Conservation (phyloP, 2,329 filamentous ascomycete genomes). For the Diaporthe caulivora region DNA sequence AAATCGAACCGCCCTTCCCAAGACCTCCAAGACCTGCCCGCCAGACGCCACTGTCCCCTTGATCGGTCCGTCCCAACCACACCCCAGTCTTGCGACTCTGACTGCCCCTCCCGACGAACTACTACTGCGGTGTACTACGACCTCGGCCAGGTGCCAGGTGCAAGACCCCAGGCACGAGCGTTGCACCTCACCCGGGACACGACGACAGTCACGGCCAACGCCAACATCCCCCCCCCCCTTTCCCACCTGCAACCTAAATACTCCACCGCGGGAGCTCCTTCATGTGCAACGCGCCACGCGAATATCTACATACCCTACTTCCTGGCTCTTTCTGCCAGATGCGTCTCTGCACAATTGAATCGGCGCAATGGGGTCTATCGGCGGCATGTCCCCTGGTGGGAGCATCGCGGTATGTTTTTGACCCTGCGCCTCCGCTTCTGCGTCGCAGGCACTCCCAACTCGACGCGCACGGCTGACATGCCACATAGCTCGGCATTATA, state of each 20-base stretch:
- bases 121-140: slow-evolving; percentile 18
- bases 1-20: background rate
- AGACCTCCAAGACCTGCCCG: slow-evolving; percentile 6
- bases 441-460: slow-evolving; percentile 3
- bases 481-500: slow-evolving; percentile 83
- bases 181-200: slow-evolving; percentile 20
- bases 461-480: slow-evolving; percentile 41
- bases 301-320: slow-evolving; percentile 32
- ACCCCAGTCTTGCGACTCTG: background rate
- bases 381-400: slow-evolving; percentile 82
- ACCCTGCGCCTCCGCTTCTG: background rate
- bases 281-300: slow-evolving; percentile 40
- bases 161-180: slow-evolving; percentile 31
- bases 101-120: background rate
- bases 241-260: slow-evolving; percentile 33
- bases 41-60: background rate
- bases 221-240: background rate
- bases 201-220: slow-evolving; percentile 7
- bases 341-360: slow-evolving; percentile 55
- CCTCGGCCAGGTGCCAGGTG: slow-evolving; percentile 37
- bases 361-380: slow-evolving; percentile 76
- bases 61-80: background rate
- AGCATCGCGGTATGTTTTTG: slow-evolving; percentile 76
- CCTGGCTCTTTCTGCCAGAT: slow-evolving; percentile 56
- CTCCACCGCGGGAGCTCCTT: slow-evolving; percentile 27